phyloP scores from a whole-genome alignment of 495 filamentous ascomycete species.

The Parathielavia appendiculata region DNA sequence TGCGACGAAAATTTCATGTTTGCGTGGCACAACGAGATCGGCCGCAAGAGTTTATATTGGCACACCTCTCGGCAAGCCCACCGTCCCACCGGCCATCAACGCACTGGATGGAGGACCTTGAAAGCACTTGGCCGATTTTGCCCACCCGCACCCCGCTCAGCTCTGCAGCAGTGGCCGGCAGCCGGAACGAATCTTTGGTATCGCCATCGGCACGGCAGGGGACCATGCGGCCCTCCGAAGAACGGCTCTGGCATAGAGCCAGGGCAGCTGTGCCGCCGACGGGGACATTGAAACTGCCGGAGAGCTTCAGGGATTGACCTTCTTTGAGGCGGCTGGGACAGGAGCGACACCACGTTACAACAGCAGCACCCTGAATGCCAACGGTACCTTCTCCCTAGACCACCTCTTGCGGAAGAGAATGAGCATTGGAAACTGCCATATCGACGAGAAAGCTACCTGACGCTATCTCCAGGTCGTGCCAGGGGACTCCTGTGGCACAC shows the following conservation, averaged over 20 bases:
- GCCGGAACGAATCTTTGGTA: too few species aligned
- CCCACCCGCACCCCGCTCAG: too few species aligned
- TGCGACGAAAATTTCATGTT: conserved; percentile 16
- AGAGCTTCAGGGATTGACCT: not conserved
- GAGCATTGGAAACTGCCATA: not conserved
- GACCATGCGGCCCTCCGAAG: conserved; percentile 6
- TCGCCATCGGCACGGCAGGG: conserved; percentile 1
- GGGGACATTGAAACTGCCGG: not conserved
- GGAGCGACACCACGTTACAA: too few species aligned
- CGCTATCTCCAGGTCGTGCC: conserved; percentile 20
- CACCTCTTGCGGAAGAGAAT: too few species aligned
- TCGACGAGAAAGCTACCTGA: not conserved
- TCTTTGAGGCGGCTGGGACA: not conserved
- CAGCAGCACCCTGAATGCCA: too few species aligned
- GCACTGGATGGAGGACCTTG: too few species aligned
- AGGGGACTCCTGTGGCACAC: conserved; percentile 34
- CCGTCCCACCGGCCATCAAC: conserved; percentile 4
- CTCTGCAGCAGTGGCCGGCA: too few species aligned
- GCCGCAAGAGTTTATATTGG: conserved; percentile 11
- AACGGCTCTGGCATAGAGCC: conserved; percentile 9
- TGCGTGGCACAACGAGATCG: conserved; percentile 10
- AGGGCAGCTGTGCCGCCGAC: conserved; percentile 8
- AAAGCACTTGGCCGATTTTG: too few species aligned
- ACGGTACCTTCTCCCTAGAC: too few species aligned
- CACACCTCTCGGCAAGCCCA: conserved; percentile 8